phyloP scores from a whole-genome alignment of 2,329 filamentous ascomycete species.

The Penicillium sp. region DNA sequence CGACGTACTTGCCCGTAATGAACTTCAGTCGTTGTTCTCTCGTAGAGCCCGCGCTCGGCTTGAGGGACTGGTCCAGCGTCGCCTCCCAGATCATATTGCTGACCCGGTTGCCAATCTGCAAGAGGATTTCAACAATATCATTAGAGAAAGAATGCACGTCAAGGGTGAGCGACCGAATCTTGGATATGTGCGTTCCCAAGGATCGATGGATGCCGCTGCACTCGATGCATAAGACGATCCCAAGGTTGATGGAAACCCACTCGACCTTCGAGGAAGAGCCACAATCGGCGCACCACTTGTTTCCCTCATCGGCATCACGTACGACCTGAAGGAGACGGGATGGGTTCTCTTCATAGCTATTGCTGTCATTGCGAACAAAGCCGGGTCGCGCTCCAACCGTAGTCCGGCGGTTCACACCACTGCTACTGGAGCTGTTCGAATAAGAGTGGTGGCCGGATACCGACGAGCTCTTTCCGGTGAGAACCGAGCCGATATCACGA shows the following conservation, averaged over 20 bases:
- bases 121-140: constrained; percentile 89
- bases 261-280: constrained; percentile 88
- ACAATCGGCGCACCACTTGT: constrained; percentile 91
- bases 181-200: constrained; percentile 94
- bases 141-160: constrained; percentile 95
- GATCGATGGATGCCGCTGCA: constrained; percentile 97
- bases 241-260: constrained; percentile 98
- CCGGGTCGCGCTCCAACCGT: constrained; percentile 85
- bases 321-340: constrained; percentile 82
- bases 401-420: constrained; percentile 73
- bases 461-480: constrained; percentile 81
- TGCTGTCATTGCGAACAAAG: constrained; percentile 63
- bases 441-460: constrained; percentile 52
- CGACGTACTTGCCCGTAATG: constrained; percentile 91
- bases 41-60: constrained; percentile 70
- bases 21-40: constrained; percentile 89
- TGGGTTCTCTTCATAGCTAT: constrained; percentile 72
- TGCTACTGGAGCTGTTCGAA: constrained; percentile 40
- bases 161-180: constrained; percentile 88
- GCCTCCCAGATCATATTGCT: constrained; percentile 98
- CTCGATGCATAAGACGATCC: constrained; percentile 93
- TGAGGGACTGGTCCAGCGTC: constrained; percentile 65
- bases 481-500: constrained; percentile 83
- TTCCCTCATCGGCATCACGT: constrained; percentile 84
- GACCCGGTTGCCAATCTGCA: constrained; percentile 86